Conservation (phyloP, 257 asterid genomes). For the Salvia miltiorrhiza region DNA sequence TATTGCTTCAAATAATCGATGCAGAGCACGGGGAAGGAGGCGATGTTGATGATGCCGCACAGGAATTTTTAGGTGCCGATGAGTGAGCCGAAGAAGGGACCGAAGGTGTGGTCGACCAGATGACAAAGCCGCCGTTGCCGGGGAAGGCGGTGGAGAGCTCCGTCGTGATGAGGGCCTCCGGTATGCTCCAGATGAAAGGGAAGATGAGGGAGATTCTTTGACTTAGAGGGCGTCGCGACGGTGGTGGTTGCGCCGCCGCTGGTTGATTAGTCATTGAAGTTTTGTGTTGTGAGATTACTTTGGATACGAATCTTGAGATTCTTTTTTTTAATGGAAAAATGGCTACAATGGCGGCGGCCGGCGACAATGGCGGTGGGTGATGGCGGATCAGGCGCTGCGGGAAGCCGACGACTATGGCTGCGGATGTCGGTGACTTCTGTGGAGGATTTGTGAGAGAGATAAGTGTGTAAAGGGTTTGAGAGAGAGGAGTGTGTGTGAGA, state of each 20-base stretch:
- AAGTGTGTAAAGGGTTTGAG: too few relatives aligned
- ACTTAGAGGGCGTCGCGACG: constrained; percentile 15
- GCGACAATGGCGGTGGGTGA: too few relatives aligned
- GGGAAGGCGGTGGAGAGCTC: constrained; percentile 82
- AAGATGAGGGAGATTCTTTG: constrained; percentile 68
- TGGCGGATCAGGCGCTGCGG: too few relatives aligned
- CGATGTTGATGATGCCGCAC: constrained; percentile 71
- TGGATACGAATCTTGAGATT: too few relatives aligned
- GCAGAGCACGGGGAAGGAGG: constrained; percentile 68
- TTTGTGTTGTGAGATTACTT: too few relatives aligned
- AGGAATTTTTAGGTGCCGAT: constrained; percentile 83
- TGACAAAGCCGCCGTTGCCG: constrained; percentile 85
- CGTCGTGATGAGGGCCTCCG: constrained; percentile 87
- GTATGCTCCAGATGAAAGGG: constrained; percentile 85
- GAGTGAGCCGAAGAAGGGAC: constrained; percentile 72
- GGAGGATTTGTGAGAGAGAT: too few relatives aligned
- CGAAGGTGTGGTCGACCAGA: constrained; percentile 86
- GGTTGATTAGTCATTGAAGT: not conserved
- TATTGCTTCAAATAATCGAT: constrained; percentile 48
- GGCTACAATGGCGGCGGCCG: too few relatives aligned
- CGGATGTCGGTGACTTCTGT: too few relatives aligned
- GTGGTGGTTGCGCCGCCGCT: constrained; percentile 22
- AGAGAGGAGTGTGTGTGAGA: too few relatives aligned
- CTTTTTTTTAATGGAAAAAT: too few relatives aligned
- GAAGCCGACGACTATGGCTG: too few relatives aligned